Base-by-base conservation (phyloP, 257 asterid species). In the Hygrophila difformis region DNA sequence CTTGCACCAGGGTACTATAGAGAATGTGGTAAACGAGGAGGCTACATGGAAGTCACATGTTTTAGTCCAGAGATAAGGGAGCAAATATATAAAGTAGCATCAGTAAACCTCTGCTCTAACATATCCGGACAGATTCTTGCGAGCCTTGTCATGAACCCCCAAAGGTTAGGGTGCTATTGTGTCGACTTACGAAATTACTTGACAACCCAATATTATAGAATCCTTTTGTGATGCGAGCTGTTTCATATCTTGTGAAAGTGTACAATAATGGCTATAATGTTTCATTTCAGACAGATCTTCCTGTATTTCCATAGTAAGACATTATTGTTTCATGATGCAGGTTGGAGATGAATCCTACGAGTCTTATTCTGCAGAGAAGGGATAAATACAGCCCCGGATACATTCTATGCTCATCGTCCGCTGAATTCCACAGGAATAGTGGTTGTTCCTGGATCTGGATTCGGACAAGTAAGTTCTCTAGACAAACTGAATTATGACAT, bases 21-120 rank as follows among this genome's bases (percentile, higher is more conserved):
- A 35, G 98, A 89, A 67, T 89, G 98, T 48, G 98, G 96, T 65
- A 89, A 85, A 61, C 57, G 96, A 71, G 96, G 98, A 67, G 96
- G 98, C 29, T 89, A 85, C 65, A 89, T 89, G 98, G 98, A 89
- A 68, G 69, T 89, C 49, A 85, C 94, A 23, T 94, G 98, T 52
- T 89, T 89, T 59, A 67, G 84, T 61, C 96, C 98, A 37, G 79
- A 72, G 37, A 63, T 85, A 51, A 58, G 94, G 66, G 93, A 89
- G 63, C 94, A 89, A 55, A 85, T 89, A 49, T 89, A 85, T 79
- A 89, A 89, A 74, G 69, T 89, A 68, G 81, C 98, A 21, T 89
- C 98, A 3, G 93, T 85, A 13, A 89, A 82, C 67, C 91, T 89
- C 37, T 89, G 98, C 51, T 89, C 98, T 20, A 85, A 89, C 58